Conservation (phyloP, 768 basidiomycete genomes). For the Rhodotorula graminis region DNA sequence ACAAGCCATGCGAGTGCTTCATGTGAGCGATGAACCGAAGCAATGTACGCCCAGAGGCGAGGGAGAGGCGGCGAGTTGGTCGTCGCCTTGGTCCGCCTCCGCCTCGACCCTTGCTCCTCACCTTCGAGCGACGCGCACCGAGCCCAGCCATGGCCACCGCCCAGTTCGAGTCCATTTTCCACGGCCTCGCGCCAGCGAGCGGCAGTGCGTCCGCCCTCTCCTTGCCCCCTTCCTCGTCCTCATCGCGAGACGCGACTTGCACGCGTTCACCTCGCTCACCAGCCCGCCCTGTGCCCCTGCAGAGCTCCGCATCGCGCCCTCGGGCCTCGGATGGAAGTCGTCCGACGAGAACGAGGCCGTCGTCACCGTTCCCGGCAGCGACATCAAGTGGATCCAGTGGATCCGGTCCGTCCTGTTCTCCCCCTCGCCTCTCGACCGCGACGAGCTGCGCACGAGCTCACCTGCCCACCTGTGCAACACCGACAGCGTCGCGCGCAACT, state of each 20-base stretch:
- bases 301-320: slow-evolving; percentile 70
- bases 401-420: slow-evolving; percentile 52
- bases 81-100: too few relatives aligned
- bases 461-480: neutral
- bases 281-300: neutral
- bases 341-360: slow-evolving; percentile 60
- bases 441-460: neutral
- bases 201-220: slow-evolving; percentile 60
- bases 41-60: neutral
- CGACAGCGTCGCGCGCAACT: slow-evolving; percentile 71
- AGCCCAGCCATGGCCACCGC: slow-evolving; percentile 51
- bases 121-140: neutral
- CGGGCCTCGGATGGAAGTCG: slow-evolving; percentile 87
- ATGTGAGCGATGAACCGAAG: neutral
- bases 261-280: neutral
- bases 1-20: too few relatives aligned
- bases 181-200: slow-evolving; percentile 63
- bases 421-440: neutral
- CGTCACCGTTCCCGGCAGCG: slow-evolving; percentile 60
- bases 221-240: neutral
- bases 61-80: too few relatives aligned
- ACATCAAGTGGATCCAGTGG: slow-evolving; percentile 88
- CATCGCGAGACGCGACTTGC: neutral
- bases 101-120: neutral
- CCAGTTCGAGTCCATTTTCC: slow-evolving; percentile 80